Evolutionary conservation across 495 filamentous ascomycete genomes (phyloP).

Genomic region (Poronia punctata): DNA sequence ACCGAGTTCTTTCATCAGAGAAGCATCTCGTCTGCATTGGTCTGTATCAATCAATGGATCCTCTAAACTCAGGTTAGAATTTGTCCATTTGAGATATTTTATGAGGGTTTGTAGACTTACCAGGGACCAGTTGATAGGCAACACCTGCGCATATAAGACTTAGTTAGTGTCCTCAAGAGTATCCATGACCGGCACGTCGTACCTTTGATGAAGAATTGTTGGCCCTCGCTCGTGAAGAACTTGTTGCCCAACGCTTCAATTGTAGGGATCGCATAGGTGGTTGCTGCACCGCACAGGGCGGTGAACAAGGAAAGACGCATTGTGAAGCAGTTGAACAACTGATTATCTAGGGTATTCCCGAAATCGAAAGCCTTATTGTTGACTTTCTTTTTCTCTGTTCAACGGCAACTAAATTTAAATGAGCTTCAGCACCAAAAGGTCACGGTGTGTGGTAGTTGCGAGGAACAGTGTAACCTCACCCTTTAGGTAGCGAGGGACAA

Average conservation of each 20-base stretch:
- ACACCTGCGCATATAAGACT: conserved; percentile 47
- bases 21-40: conserved; percentile 73
- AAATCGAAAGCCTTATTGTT: too few species aligned
- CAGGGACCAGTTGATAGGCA: conserved; percentile 54
- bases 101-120: conserved; percentile 11
- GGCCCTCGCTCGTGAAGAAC: conserved; percentile 71
- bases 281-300: conserved; percentile 26
- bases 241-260: conserved; percentile 72
- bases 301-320: conserved; percentile 30
- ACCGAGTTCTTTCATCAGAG: conserved; percentile 71
- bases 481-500: neutral
- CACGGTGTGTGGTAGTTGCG: too few species aligned
- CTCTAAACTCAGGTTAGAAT: conserved; percentile 19
- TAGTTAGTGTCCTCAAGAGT: conserved; percentile 2
- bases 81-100: neutral
- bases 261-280: conserved; percentile 38
- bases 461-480: too few species aligned
- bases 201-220: conserved; percentile 81
- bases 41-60: conserved; percentile 69
- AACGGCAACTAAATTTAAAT: too few species aligned
- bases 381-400: too few species aligned
- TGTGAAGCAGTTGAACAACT: conserved; percentile 9
- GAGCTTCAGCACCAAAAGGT: too few species aligned
- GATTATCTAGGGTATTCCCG: neutral
- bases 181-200: conserved; percentile 10